Base-by-base conservation (phyloP, 2,329 filamentous ascomycete genomes). In the Albifimbria verrucaria region DNA sequence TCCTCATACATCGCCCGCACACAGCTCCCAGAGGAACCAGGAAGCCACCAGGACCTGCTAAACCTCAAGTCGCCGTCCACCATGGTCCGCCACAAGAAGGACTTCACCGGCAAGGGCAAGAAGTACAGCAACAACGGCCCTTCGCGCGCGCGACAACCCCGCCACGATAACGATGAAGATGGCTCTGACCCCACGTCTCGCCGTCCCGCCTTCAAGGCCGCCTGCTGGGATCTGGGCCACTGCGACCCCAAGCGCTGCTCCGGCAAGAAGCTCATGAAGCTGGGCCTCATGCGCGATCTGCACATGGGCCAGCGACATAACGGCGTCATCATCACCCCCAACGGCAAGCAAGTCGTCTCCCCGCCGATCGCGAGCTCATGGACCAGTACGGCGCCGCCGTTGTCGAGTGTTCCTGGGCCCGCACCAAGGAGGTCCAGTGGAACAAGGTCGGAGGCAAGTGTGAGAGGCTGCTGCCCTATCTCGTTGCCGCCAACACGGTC, bases 21-120 rank as follows among this genome's bases (percentile, higher is more conserved):
- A 24, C 42, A 45, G n/a, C n/a, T n/a, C n/a, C n/a, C n/a, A n/a
- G n/a, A 4, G 11, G 20, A 2, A n/a, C 41, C n/a, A 46, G 43
- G 9, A 15, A 7, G 12, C 4, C 17, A 20, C n/a, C 17, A 42
- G n/a, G 21, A 48, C 28, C 28, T 48, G 42, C 44, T 51, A 48
- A 55, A 39, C 12, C 4, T n/a, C 15, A 12, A 15, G 32, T 12
- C 5, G 6, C 15, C 5, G 11, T 18, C 17, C 48, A 28, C 26
- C 43, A 97, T 96, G 92, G 92, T 97, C 51, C 90, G 93, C 55
- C 93, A 97, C 74, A 97, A 97, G 76, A 97, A 97, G 74, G 92
- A 97, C 73, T 69, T 72, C 52, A 81, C 81, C 62, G 84, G 86
- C 67, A 83, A 88, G 68, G 88, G 89, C 66, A 92, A 90, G 69